Percentiles rank a stretch among this genome's conserved stretches.
Evolutionary conservation across 208 protist genomes (phyloP).

Genomic region (Trypanosoma lewisi): DNA sequence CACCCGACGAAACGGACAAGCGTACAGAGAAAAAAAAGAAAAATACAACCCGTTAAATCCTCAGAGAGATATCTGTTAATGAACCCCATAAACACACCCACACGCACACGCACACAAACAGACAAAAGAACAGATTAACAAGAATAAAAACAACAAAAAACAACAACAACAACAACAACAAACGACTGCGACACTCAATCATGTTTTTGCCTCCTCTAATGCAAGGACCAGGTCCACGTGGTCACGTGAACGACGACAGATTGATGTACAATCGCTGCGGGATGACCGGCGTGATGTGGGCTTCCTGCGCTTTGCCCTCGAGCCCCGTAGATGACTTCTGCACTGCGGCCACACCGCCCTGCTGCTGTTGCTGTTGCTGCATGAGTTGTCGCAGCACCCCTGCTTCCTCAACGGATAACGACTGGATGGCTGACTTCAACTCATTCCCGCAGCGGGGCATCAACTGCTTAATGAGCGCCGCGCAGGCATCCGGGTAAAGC

Average conservation of each 20-base stretch:
- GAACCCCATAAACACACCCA: too few relatives aligned
- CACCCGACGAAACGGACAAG: too few relatives aligned
- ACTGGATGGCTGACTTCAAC: slow-evolving; percentile 54
- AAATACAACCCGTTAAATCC: too few relatives aligned
- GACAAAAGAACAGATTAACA: slow-evolving; percentile 3
- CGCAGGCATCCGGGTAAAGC: slow-evolving; percentile 11
- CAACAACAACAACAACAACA: neutral
- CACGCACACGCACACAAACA: too few relatives aligned
- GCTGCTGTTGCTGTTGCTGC: slow-evolving; percentile 38
- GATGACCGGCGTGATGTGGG: neutral
- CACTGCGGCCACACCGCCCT: neutral
- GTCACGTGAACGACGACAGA: slow-evolving; percentile 10
- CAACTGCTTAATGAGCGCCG: slow-evolving; percentile 36
- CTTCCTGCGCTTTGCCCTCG: neutral
- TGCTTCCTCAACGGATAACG: slow-evolving; percentile 33
- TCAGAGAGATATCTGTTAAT: too few relatives aligned
- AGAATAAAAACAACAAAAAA: neutral
- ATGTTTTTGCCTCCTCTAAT: too few relatives aligned
- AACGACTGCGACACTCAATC: neutral
- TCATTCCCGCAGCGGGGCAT: slow-evolving; percentile 28
- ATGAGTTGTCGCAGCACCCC: slow-evolving; percentile 57
- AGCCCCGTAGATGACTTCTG: neutral
- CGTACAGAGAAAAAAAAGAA: too few relatives aligned
- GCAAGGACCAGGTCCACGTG: too few relatives aligned
- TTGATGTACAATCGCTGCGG: slow-evolving; percentile 20